Conservation (phyloP, 2,329 filamentous ascomycete genomes). For the Xylaria sp. region DNA sequence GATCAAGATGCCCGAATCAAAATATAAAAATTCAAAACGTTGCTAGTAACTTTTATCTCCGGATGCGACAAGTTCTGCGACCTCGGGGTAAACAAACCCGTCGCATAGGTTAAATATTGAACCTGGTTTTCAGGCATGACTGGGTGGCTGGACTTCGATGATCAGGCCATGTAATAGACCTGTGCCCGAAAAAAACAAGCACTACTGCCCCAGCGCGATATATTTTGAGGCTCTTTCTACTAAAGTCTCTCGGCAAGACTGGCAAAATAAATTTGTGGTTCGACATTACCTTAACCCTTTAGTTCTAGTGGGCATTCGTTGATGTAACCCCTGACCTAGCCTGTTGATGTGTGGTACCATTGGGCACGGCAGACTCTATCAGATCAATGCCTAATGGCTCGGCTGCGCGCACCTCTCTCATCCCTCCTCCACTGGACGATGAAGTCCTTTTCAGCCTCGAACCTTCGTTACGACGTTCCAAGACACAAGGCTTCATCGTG, state of each 20-base stretch:
- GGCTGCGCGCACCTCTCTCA: not conserved
- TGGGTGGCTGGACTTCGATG: not conserved
- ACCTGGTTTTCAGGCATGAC: too few species aligned
- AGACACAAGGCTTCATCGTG: not conserved
- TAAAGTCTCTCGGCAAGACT: not conserved
- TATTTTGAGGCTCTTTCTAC: not conserved
- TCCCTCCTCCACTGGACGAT: not conserved
- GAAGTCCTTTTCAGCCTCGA: slow-evolving; percentile 9
- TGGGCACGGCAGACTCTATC: slow-evolving; percentile 23
- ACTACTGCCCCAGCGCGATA: not conserved
- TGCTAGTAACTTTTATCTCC: not conserved
- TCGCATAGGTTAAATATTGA: slow-evolving; percentile 7
- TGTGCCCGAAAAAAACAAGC: not conserved
- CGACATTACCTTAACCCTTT: slow-evolving; percentile 10
- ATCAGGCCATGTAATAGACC: not conserved
- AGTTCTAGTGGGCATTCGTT: slow-evolving; percentile 3
- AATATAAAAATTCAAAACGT: slow-evolving; percentile 16
- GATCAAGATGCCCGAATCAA: slow-evolving; percentile 22
- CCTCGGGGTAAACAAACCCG: not conserved
- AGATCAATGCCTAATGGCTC: slow-evolving; percentile 22
- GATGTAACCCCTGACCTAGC: slow-evolving; percentile 20
- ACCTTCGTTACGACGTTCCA: not conserved
- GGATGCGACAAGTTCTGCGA: slow-evolving; percentile 12
- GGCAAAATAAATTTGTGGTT: slow-evolving; percentile 4
- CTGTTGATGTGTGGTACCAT: slow-evolving; percentile 17